Conservation (phyloP, 495 filamentous ascomycete genomes). For the Letharia columbiana region DNA sequence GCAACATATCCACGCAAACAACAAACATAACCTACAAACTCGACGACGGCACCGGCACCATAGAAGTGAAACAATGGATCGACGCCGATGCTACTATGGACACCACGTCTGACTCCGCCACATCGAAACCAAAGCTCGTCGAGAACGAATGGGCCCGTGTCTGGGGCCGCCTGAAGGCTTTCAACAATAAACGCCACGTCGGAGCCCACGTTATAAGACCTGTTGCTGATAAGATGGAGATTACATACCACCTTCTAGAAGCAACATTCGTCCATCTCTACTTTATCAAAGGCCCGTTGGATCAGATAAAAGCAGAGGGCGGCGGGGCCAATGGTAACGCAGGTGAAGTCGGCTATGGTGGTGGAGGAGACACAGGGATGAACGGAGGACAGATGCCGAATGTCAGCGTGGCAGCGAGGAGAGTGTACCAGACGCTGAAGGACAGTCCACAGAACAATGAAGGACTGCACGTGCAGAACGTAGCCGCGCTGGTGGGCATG, state of each 20-base stretch:
- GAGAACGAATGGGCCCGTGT: constrained; percentile 75
- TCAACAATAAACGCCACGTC: constrained; percentile 72
- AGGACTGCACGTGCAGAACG: constrained; percentile 68
- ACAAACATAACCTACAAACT: constrained; percentile 88
- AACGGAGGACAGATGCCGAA: constrained; percentile 35
- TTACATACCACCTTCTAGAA: constrained; percentile 82
- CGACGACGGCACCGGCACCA: constrained; percentile 87
- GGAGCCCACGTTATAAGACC: constrained; percentile 72
- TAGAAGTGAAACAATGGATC: constrained; percentile 91
- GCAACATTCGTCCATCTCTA: constrained; percentile 79
- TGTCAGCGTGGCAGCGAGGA: constrained; percentile 50
- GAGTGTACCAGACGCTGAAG: constrained; percentile 58
- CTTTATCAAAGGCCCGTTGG: constrained; percentile 66
- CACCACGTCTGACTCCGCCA: constrained; percentile 37
- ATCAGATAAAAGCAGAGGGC: constrained; percentile 25
- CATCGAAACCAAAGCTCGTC: constrained; percentile 41
- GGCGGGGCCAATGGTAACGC: constrained; percentile 29
- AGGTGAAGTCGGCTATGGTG: constrained; percentile 28
- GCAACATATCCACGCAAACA: constrained; percentile 72
- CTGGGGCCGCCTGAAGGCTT: constrained; percentile 66
- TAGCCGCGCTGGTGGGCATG: constrained; percentile 55
- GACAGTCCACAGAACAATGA: constrained; percentile 60
- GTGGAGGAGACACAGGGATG: constrained; percentile 17
- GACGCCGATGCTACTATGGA: constrained; percentile 49
- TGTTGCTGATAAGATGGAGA: constrained; percentile 78